Conservation (phyloP, 2,329 filamentous ascomycete species). For the Botryotinia narcissicola region DNA sequence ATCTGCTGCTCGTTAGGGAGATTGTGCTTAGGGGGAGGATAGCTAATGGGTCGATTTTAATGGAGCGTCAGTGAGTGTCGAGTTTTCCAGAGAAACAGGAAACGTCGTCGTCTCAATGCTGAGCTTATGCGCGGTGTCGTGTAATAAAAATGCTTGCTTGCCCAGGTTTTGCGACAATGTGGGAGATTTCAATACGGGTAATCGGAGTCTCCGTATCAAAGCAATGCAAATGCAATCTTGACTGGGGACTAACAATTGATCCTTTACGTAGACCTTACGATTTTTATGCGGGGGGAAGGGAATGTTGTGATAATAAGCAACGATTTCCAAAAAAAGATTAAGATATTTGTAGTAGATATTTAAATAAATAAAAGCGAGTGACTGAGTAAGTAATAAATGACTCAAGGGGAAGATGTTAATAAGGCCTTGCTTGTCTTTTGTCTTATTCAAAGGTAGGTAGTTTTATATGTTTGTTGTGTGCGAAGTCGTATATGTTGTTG, state of each 20-base stretch:
- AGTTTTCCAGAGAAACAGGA: not conserved
- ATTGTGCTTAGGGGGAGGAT: not conserved
- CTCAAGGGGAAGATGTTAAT: not conserved
- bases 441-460: not conserved
- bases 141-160: constrained; percentile 17
- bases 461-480: not conserved
- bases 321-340: not conserved
- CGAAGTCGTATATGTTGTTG: not conserved
- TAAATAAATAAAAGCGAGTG: not conserved
- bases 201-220: constrained; percentile 13
- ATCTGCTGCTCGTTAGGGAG: constrained; percentile 25
- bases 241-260: not conserved
- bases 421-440: not conserved
- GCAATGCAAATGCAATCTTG: not conserved
- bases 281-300: constrained; percentile 20
- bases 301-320: constrained; percentile 1
- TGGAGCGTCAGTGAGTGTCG: not conserved
- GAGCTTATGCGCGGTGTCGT: constrained; percentile 20
- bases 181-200: constrained; percentile 7
- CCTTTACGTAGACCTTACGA: not conserved
- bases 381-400: not conserved
- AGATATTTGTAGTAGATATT: not conserved
- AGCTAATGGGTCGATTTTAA: not conserved
- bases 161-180: constrained; percentile 19
- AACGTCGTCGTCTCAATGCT: not conserved